These are phyloP conservation scores for Solanum chmielewskii DNA, from an alignment of 257 asterid genomes.

Conservation along the genomic window DNA sequence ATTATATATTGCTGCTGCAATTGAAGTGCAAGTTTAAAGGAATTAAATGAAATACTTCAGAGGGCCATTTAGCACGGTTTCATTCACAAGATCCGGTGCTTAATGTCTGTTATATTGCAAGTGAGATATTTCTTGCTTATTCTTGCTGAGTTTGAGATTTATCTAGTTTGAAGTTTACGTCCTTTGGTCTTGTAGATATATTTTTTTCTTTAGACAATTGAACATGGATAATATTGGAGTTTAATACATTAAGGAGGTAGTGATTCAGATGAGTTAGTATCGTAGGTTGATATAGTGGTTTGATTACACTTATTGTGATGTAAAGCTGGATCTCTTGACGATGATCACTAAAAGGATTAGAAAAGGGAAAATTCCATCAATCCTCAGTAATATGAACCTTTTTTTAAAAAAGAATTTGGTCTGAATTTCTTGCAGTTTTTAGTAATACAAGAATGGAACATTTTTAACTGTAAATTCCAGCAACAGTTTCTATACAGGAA, in stretches of 20 bases:
- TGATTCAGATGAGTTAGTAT: background rate
- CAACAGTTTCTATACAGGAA: background rate
- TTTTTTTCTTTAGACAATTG: background rate
- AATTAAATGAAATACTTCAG: background rate
- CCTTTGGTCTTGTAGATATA: background rate
- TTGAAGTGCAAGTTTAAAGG: background rate
- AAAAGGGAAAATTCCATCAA: background rate
- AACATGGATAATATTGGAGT: background rate
- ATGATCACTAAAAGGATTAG: background rate
- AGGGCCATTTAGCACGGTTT: background rate
- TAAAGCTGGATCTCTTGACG: background rate
- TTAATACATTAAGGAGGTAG: background rate
- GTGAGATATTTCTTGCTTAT: background rate
- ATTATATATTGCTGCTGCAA: background rate
- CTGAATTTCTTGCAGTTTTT: background rate
- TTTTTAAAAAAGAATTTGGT: background rate
- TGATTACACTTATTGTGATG: background rate
- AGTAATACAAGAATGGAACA: background rate
- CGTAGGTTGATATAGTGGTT: background rate
- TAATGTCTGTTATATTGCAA: background rate
- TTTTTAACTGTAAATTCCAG: background rate
- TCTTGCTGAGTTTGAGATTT: background rate
- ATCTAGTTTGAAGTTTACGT: background rate
- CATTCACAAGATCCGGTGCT: background rate
- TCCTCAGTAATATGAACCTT: background rate